Percentiles rank a stretch among this genome's conserved stretches.
phyloP scores from a whole-genome alignment of 768 basidiomycete genomes.

The Pisolithus marmoratus region DNA sequence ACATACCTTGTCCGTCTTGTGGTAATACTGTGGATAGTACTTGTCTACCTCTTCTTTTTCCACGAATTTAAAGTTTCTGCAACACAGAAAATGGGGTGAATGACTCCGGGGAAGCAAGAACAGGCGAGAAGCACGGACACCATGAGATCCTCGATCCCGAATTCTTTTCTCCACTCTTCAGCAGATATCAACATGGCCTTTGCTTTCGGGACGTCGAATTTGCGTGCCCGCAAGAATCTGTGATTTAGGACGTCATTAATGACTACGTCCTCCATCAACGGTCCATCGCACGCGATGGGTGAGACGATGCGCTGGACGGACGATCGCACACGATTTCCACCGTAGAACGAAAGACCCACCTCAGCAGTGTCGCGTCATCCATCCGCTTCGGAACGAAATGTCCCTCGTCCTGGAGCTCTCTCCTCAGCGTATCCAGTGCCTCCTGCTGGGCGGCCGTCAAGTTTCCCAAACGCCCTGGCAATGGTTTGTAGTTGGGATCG shows the following conservation, averaged over 20 bases:
- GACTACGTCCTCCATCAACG: not conserved
- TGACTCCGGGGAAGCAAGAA: too few relatives aligned
- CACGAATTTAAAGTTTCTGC: slow-evolving; percentile 79
- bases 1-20: slow-evolving; percentile 85
- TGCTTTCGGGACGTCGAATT: slow-evolving; percentile 78
- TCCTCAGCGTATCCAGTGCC: slow-evolving; percentile 63
- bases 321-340: not conserved
- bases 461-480: slow-evolving; percentile 77
- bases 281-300: slow-evolving; percentile 12
- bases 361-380: slow-evolving; percentile 65
- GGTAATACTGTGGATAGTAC: slow-evolving; percentile 94
- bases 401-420: slow-evolving; percentile 55
- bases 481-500: slow-evolving; percentile 59
- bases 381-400: slow-evolving; percentile 58
- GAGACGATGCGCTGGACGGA: not conserved
- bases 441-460: slow-evolving; percentile 56
- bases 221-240: slow-evolving; percentile 89
- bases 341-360: slow-evolving; percentile 34
- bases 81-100: not conserved
- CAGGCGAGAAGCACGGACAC: slow-evolving; percentile 37
- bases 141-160: slow-evolving; percentile 70
- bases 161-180: slow-evolving; percentile 89
- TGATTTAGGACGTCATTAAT: not conserved
- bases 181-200: slow-evolving; percentile 78
- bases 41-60: slow-evolving; percentile 82